phyloP scores from a whole-genome alignment of 805 yeast genomes.

The Saturnispora gosingensis region DNA sequence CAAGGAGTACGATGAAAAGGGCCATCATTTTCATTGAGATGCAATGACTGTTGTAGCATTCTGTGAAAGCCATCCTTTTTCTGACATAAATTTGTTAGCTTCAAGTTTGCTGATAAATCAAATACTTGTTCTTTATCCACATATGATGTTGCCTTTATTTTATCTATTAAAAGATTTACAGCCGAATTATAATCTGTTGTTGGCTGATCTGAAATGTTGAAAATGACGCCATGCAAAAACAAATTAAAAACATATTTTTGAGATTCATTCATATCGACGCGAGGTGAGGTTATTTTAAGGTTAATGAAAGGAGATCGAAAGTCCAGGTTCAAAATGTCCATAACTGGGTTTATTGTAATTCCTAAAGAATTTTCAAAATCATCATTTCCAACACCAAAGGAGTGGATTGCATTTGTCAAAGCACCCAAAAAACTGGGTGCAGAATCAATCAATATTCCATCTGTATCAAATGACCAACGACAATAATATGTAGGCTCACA shows the following conservation, averaged over 20 bases:
- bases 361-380: constrained; percentile 73
- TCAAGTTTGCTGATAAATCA: constrained; percentile 47
- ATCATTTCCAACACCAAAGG: constrained; percentile 51
- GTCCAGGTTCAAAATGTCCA: constrained; percentile 62
- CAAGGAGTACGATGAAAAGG: constrained; percentile 78
- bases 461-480: constrained; percentile 79
- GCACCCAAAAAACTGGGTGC: constrained; percentile 37
- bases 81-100: constrained; percentile 50
- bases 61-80: constrained; percentile 39
- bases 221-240: constrained; percentile 23
- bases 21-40: constrained; percentile 63
- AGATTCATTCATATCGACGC: constrained; percentile 13
- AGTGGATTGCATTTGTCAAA: constrained; percentile 33
- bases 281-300: constrained; percentile 31
- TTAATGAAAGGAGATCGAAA: constrained; percentile 42
- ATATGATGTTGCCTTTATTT: constrained; percentile 27
- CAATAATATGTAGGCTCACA: constrained; percentile 80
- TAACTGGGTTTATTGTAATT: constrained; percentile 43
- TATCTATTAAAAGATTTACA: constrained; percentile 41
- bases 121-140: constrained; percentile 23
- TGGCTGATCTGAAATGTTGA: constrained; percentile 54
- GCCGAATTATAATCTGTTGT: constrained; percentile 54
- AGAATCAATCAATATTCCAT: constrained; percentile 46
- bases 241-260: constrained; percentile 18
- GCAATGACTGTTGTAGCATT: constrained; percentile 49